These are phyloP conservation scores for Penstemon newberryi DNA, from an alignment of 257 asterid species.

Conservation along the genomic window DNA sequence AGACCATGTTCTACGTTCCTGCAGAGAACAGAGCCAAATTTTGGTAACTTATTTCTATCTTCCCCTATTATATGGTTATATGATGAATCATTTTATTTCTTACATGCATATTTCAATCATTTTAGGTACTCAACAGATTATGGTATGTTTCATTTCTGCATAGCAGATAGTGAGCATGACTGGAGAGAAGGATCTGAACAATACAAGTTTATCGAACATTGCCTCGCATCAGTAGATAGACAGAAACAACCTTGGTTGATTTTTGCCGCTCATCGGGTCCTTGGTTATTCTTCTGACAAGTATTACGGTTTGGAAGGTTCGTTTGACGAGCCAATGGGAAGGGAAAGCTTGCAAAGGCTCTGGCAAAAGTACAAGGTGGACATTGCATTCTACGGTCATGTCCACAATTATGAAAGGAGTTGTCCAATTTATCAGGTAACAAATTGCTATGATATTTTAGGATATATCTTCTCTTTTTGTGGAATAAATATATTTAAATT, in stretches of 20 bases:
- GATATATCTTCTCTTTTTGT: not conserved
- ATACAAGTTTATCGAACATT: conserved; percentile 49
- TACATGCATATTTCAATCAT: not conserved
- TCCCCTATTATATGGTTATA: no score
- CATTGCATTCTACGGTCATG: conserved; percentile 60
- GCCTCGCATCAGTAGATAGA: conserved; percentile 55
- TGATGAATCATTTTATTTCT: not conserved
- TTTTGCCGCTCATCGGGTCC: conserved; percentile 54
- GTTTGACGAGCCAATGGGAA: conserved; percentile 65
- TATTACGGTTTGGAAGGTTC: conserved; percentile 55
- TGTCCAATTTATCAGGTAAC: conserved; percentile 61
- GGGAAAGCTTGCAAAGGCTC: conserved; percentile 60
- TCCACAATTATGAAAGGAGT: conserved; percentile 58
- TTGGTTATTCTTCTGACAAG: conserved; percentile 55
- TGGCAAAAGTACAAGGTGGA: conserved; percentile 72
- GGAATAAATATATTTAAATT: not conserved
- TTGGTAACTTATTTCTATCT: conserved; percentile 35
- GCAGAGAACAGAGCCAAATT: conserved; percentile 76
- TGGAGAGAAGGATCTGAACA: conserved; percentile 67
- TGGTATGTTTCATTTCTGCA: conserved; percentile 73
- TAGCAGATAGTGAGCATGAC: conserved; percentile 60
- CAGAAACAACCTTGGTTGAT: conserved; percentile 59
- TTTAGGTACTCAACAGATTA: conserved; percentile 72
- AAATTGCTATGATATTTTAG: not conserved
- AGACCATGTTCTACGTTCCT: conserved; percentile 73